These are phyloP conservation scores for Nepenthes gracilis DNA, from an alignment of 148 eudicot genomes.

Conservation along the genomic window DNA sequence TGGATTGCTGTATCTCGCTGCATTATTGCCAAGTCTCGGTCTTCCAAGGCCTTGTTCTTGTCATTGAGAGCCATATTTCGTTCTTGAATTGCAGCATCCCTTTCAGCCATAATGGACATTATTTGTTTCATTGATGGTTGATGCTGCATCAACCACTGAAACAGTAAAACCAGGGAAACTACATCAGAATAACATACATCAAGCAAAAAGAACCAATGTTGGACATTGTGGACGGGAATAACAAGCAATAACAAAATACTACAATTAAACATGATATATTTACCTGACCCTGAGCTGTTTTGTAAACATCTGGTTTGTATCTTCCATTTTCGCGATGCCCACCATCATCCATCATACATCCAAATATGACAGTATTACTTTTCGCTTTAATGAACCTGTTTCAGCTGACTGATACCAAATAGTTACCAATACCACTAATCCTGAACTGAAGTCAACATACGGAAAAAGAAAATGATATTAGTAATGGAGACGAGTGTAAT, in stretches of 20 bases:
- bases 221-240: neutral
- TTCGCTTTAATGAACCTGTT: neutral
- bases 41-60: conserved; percentile 79
- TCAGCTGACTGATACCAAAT: neutral
- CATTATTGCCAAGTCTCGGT: conserved; percentile 80
- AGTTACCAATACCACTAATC: neutral
- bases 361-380: neutral
- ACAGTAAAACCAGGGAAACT: neutral
- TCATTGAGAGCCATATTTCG: conserved; percentile 80
- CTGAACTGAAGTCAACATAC: too few relatives aligned
- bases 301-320: conserved; percentile 50
- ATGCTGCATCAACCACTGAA: conserved; percentile 92
- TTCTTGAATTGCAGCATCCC: conserved; percentile 95
- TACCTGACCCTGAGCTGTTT: conserved; percentile 84
- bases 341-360: conserved; percentile 56
- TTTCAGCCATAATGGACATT: conserved; percentile 90
- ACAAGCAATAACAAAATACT: neutral
- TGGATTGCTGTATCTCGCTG: conserved; percentile 78
- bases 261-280: neutral
- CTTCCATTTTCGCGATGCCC: conserved; percentile 87
- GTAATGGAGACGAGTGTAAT: too few relatives aligned
- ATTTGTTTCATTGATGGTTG: conserved; percentile 97
- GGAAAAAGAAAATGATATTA: too few relatives aligned
- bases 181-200: neutral
- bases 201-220: neutral